A percentile compares a stretch with the other conserved stretches of the same genome.
These are phyloP conservation scores for Colletotrichum coccodes DNA, from an alignment of 2,329 filamentous ascomycete species.

Conservation along the genomic window DNA sequence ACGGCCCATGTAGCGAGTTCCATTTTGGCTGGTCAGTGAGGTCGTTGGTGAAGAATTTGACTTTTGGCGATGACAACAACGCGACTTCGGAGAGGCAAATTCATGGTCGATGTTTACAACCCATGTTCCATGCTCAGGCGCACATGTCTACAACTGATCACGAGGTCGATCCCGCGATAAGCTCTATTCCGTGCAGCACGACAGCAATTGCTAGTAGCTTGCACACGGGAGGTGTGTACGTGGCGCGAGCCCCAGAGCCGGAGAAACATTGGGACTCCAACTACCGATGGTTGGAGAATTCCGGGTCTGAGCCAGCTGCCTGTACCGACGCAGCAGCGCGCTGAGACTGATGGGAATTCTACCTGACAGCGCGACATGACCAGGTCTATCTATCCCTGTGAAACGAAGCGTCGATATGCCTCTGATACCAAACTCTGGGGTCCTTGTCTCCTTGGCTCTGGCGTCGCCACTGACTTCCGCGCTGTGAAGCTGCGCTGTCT, in stretches of 20 bases:
- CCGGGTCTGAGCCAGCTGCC: conserved; percentile 6
- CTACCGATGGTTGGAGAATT: conserved; percentile 11
- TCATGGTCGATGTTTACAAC: background rate
- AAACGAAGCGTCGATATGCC: background rate
- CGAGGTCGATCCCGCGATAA: conserved; percentile 13
- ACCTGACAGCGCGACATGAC: background rate
- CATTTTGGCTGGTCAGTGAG: conserved; percentile 24
- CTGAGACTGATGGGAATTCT: conserved; percentile 3
- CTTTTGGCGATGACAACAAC: conserved; percentile 11
- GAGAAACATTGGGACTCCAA: conserved; percentile 12
- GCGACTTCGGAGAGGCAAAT: conserved; percentile 14
- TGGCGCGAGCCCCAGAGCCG: background rate
- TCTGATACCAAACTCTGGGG: background rate
- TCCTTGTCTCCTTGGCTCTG: background rate
- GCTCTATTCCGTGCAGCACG: background rate
- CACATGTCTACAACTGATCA: conserved; percentile 24
- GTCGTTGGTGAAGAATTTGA: conserved; percentile 30
- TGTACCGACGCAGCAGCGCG: background rate
- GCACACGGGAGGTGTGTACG: background rate
- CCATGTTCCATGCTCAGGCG: background rate
- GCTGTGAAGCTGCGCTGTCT: background rate
- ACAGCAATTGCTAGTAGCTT: background rate
- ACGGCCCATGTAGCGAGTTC: conserved; percentile 5
- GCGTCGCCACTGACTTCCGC: background rate
- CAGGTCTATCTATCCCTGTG: conserved; percentile 19